phyloP scores from a whole-genome alignment of 2,329 filamentous ascomycete species.

The Fusarium sp. region DNA sequence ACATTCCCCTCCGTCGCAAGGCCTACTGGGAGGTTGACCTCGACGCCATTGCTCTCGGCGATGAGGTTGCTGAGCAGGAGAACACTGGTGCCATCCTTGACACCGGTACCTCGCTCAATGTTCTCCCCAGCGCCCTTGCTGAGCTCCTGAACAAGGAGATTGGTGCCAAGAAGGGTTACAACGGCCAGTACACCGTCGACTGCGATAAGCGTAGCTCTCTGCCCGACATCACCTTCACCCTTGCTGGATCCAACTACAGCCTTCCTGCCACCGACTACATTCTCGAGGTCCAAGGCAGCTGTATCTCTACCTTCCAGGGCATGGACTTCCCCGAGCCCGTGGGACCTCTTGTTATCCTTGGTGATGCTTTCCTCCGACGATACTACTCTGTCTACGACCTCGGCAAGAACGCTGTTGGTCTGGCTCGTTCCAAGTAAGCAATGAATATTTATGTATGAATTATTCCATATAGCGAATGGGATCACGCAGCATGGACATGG shows the following conservation, averaged over 20 bases:
- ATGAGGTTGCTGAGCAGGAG: slow-evolving; percentile 87
- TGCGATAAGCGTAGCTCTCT: slow-evolving; percentile 85
- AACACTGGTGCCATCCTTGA: slow-evolving; percentile 97
- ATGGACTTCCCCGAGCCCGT: slow-evolving; percentile 91
- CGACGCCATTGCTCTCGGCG: slow-evolving; percentile 88
- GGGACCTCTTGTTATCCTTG: slow-evolving; percentile 93
- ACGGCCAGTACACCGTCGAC: slow-evolving; percentile 95
- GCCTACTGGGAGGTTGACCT: slow-evolving; percentile 99
- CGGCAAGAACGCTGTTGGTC: slow-evolving; percentile 86
- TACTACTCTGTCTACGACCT: slow-evolving; percentile 98
- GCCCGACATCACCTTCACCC: slow-evolving; percentile 90
- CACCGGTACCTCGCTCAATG: slow-evolving; percentile 97
- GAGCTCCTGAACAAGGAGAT: slow-evolving; percentile 98
- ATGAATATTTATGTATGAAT: slow-evolving; percentile 28
- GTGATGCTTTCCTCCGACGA: slow-evolving; percentile 84
- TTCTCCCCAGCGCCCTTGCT: slow-evolving; percentile 88
- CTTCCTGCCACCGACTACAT: slow-evolving; percentile 93
- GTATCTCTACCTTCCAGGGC: slow-evolving; percentile 97
- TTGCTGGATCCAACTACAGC: slow-evolving; percentile 92
- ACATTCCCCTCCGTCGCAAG: slow-evolving; percentile 95
- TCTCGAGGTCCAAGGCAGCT: slow-evolving; percentile 92
- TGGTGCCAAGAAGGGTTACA: slow-evolving; percentile 96
- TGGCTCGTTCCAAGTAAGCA: slow-evolving; percentile 80
- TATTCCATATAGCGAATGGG: slow-evolving; percentile 36
- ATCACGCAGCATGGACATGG: slow-evolving; percentile 33